phyloP scores from a whole-genome alignment of 805 yeast genomes.

The Candida sphagnicola region DNA sequence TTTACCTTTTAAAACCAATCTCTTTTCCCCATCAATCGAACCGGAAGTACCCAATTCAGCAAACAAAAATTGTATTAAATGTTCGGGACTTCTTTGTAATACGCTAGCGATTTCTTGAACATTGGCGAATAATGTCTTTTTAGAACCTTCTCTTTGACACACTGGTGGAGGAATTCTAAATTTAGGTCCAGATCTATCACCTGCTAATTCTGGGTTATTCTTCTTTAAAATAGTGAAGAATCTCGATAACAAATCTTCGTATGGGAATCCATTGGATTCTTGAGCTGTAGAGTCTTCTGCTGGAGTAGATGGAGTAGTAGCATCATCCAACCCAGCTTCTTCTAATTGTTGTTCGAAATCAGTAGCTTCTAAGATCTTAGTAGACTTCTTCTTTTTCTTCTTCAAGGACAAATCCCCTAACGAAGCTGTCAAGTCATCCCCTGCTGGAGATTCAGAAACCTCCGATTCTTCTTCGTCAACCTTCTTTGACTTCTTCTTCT shows the following conservation, averaged over 20 bases:
- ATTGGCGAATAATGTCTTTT: conserved; percentile 94
- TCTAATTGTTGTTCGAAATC: conserved; percentile 89
- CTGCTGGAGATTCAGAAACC: conserved; percentile 18
- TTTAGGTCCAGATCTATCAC: conserved; percentile 88
- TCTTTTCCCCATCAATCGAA: conserved; percentile 95
- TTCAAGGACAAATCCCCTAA: conserved; percentile 46
- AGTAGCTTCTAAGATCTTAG: conserved; percentile 52
- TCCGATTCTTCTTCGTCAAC: conserved; percentile 19
- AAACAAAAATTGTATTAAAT: conserved; percentile 91
- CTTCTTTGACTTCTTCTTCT: conserved; percentile 72
- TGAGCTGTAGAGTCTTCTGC: conserved; percentile 21
- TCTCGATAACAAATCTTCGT: conserved; percentile 73
- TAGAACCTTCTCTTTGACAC: conserved; percentile 95
- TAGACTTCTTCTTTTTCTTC: conserved; percentile 79
- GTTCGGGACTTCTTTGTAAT: conserved; percentile 95
- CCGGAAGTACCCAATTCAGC: conserved; percentile 99
- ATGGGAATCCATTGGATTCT: conserved; percentile 60
- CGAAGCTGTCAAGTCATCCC: conserved; percentile 27
- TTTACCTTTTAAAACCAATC: conserved; percentile 96
- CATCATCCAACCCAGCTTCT: conserved; percentile 77
- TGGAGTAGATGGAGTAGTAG: conserved; percentile 12
- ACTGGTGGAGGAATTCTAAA: conserved; percentile 97
- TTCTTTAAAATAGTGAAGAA: conserved; percentile 83
- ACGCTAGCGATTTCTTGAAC: conserved; percentile 92
- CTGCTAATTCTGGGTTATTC: conserved; percentile 97